A percentile compares a stretch with the other conserved stretches of the same genome.
Evolutionary conservation across 345 rosid genomes (phyloP).

Genomic region (Kernera saxatilis): DNA sequence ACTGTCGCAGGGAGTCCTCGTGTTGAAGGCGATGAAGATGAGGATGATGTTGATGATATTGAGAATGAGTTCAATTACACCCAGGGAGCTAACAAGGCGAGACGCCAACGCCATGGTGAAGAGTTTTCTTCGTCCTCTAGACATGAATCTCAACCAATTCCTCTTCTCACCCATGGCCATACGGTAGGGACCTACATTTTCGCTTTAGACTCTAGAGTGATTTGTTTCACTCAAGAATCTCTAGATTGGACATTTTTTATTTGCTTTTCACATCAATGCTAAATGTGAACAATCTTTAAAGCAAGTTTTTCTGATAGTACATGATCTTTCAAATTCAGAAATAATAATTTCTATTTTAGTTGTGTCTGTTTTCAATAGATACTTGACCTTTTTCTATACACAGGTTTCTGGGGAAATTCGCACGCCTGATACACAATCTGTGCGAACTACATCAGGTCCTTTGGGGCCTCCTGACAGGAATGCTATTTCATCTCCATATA

Average conservation of each 20-base stretch:
- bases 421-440: slow-evolving; percentile 87
- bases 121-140: slow-evolving; percentile 86
- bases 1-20: slow-evolving; percentile 73
- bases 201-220: background rate
- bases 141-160: slow-evolving; percentile 92
- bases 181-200: slow-evolving; percentile 41
- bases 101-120: slow-evolving; percentile 80
- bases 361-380: background rate
- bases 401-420: slow-evolving; percentile 98
- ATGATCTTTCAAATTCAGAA: background rate
- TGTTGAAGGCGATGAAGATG: slow-evolving; percentile 97
- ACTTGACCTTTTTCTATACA: slow-evolving; percentile 9
- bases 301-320: background rate
- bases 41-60: slow-evolving; percentile 92
- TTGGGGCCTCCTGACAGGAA: slow-evolving; percentile 87
- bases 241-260: background rate
- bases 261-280: background rate
- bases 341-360: background rate
- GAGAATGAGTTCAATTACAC: slow-evolving; percentile 88
- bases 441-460: slow-evolving; percentile 97
- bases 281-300: background rate
- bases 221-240: background rate
- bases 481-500: slow-evolving; percentile 74
- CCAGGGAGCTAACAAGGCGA: slow-evolving; percentile 54
- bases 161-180: slow-evolving; percentile 88